Conservation (phyloP, 306 rosid genomes). For the Erythrophleum fordii region DNA sequence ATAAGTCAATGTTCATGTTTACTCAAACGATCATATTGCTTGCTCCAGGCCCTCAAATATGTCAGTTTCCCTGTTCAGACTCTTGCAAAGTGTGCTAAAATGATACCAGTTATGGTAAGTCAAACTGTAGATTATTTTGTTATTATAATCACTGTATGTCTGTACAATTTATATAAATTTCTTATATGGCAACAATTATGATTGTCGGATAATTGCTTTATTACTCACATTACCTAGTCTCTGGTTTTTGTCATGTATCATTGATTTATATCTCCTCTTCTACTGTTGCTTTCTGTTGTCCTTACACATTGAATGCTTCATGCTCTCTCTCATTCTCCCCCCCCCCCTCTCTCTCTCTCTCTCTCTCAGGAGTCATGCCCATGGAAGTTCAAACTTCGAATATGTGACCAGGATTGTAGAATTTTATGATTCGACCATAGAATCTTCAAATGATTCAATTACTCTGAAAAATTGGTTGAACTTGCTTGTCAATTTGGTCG, state of each 20-base stretch:
- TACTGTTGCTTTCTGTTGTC: neutral
- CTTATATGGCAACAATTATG: neutral
- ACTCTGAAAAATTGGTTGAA: no score
- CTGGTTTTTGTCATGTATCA: slow-evolving; percentile 17
- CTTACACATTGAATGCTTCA: neutral
- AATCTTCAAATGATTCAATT: neutral
- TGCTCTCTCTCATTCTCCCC: no score
- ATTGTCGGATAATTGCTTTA: neutral
- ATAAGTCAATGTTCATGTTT: neutral
- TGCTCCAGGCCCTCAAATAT: slow-evolving; percentile 87
- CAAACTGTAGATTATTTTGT: neutral
- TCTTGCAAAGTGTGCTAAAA: slow-evolving; percentile 66
- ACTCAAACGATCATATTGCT: slow-evolving; percentile 13
- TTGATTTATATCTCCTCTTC: slow-evolving; percentile 20
- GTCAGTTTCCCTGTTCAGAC: slow-evolving; percentile 97
- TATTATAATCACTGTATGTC: neutral
- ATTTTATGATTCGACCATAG: neutral
- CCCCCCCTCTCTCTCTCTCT: neutral
- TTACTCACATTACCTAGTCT: neutral
- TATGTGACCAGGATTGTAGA: neutral
- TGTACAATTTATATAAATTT: slow-evolving; percentile 13
- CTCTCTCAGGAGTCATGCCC: neutral
- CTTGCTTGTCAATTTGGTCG: no score
- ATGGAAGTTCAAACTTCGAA: neutral
- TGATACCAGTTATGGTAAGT: slow-evolving; percentile 98